Percentiles rank a stretch among this genome's conserved stretches.
These are phyloP conservation scores for Tulasnella sp. DNA, from an alignment of 768 basidiomycete genomes.

Conservation along the genomic window DNA sequence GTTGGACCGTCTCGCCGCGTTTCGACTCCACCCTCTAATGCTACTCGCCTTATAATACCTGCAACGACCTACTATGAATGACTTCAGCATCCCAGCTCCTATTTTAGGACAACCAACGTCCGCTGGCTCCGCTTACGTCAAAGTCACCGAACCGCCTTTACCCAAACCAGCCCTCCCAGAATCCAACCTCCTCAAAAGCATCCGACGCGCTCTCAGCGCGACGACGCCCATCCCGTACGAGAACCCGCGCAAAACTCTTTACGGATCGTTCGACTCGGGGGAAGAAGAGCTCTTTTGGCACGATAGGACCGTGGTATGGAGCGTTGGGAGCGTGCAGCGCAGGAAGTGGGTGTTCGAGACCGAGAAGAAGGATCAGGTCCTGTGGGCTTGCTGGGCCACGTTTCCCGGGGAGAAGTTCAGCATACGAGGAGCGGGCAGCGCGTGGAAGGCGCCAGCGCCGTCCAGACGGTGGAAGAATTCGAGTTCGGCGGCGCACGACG, in stretches of 20 bases:
- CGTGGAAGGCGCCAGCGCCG: slow-evolving; percentile 39
- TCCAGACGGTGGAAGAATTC: slow-evolving; percentile 37
- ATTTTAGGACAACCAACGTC: neutral
- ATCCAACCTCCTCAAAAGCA: slow-evolving; percentile 46
- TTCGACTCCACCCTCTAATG: neutral
- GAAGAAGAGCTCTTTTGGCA: slow-evolving; percentile 77
- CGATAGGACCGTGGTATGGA: slow-evolving; percentile 61
- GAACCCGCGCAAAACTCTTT: slow-evolving; percentile 22
- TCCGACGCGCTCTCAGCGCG: slow-evolving; percentile 35
- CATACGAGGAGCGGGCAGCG: slow-evolving; percentile 40
- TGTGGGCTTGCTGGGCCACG: slow-evolving; percentile 78
- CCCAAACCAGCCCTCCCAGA: slow-evolving; percentile 34
- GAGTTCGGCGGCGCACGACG: slow-evolving; percentile 29
- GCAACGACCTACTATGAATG: neutral
- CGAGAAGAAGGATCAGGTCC: slow-evolving; percentile 67
- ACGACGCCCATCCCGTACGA: slow-evolving; percentile 22
- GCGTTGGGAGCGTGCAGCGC: slow-evolving; percentile 66
- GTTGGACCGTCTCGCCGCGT: neutral
- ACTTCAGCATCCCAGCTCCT: slow-evolving; percentile 5
- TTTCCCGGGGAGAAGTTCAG: slow-evolving; percentile 51
- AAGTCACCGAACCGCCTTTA: slow-evolving; percentile 24
- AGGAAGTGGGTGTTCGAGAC: slow-evolving; percentile 76
- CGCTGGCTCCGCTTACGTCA: slow-evolving; percentile 20
- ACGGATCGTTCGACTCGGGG: slow-evolving; percentile 32
- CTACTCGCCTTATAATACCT: neutral